phyloP scores from a whole-genome alignment of 768 basidiomycete genomes.

The Termitomyces sp. region DNA sequence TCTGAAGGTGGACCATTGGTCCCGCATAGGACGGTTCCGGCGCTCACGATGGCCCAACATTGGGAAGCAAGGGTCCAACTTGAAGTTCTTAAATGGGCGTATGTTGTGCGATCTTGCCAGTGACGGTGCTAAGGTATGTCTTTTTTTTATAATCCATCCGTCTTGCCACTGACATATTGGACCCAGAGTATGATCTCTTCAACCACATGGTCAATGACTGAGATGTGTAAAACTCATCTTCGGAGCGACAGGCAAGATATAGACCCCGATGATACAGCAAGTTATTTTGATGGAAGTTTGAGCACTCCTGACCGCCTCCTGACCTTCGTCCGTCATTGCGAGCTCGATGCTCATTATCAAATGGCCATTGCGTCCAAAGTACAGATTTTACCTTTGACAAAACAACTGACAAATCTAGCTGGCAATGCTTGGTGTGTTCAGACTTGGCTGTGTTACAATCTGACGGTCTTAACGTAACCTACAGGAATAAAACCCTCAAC shows the following conservation, averaged over 20 bases:
- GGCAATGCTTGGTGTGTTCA: constrained; percentile 88
- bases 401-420: constrained; percentile 91
- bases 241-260: constrained; percentile 88
- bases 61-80: constrained; percentile 79
- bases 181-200: constrained; percentile 91
- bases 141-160: neutral
- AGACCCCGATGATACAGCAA: constrained; percentile 91
- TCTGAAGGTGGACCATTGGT: constrained; percentile 91
- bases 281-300: constrained; percentile 83
- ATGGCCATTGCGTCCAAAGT: constrained; percentile 97
- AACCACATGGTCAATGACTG: constrained; percentile 96
- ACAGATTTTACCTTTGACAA: constrained; percentile 88
- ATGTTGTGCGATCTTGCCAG: constrained; percentile 91
- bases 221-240: constrained; percentile 93
- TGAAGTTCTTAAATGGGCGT: constrained; percentile 80
- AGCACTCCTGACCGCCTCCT: constrained; percentile 73
- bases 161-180: neutral
- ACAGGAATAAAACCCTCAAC: constrained; percentile 94
- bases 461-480: neutral
- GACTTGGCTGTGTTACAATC: neutral
- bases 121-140: constrained; percentile 84
- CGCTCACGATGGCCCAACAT: constrained; percentile 80
- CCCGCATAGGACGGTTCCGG: constrained; percentile 86
- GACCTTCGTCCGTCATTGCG: constrained; percentile 90
- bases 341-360: constrained; percentile 93